These are phyloP conservation scores for Diplodia corticola DNA, from an alignment of 2,329 filamentous ascomycete species.

Conservation along the genomic window DNA sequence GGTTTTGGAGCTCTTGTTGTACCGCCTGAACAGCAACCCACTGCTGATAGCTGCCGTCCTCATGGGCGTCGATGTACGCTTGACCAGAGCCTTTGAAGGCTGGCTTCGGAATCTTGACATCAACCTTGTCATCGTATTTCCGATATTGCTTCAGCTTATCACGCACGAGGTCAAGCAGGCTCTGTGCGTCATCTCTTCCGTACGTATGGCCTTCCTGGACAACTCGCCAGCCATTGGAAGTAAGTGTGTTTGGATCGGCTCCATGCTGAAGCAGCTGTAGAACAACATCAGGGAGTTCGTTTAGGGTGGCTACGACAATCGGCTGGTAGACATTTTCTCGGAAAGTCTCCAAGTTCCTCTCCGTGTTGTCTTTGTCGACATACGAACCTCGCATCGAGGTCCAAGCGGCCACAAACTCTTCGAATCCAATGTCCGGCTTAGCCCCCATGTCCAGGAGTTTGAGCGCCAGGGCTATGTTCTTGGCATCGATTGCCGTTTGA, in stretches of 20 bases:
- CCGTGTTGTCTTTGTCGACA: slow-evolving; percentile 34
- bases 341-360: slow-evolving; percentile 55
- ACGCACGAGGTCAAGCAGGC: slow-evolving; percentile 63
- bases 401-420: slow-evolving; percentile 60
- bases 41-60: slow-evolving; percentile 61
- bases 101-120: slow-evolving; percentile 28
- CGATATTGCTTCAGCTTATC: slow-evolving; percentile 53
- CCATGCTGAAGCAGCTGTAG: slow-evolving; percentile 63
- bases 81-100: slow-evolving; percentile 25
- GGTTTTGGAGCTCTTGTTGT: slow-evolving; percentile 38
- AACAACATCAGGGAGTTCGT: slow-evolving; percentile 55
- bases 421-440: slow-evolving; percentile 60
- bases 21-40: slow-evolving; percentile 52
- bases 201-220: slow-evolving; percentile 30
- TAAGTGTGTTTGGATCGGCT: slow-evolving; percentile 65
- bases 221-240: slow-evolving; percentile 37
- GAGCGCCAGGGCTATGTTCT: slow-evolving; percentile 55
- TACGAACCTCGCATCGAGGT: slow-evolving; percentile 48
- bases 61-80: slow-evolving; percentile 46
- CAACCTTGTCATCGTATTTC: slow-evolving; percentile 38
- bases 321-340: slow-evolving; percentile 60
- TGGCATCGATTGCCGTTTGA: slow-evolving; percentile 57
- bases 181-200: slow-evolving; percentile 42
- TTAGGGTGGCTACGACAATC: slow-evolving; percentile 60
- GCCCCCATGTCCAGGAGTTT: slow-evolving; percentile 67